Conservation (phyloP, 176 grass and related monocot genomes). For the Oryza rufipogon region DNA sequence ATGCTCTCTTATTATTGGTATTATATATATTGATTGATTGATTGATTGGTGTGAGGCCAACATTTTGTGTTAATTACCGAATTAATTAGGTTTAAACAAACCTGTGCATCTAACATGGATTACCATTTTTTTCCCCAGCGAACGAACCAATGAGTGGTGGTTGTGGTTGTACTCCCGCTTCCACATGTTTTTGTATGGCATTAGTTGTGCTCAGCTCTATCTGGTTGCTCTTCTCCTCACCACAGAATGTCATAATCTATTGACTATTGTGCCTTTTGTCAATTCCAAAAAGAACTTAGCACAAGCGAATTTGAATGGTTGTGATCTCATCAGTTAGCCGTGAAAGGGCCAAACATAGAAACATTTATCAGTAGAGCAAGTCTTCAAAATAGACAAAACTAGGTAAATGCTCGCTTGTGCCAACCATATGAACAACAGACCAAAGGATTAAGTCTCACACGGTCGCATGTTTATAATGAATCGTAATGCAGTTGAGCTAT, state of each 20-base stretch:
- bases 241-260: not conserved
- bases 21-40: not conserved
- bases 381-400: not conserved
- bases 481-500: not conserved
- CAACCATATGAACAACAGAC: not conserved
- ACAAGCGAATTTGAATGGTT: not conserved
- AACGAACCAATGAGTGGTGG: not conserved
- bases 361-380: not conserved
- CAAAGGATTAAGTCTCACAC: not conserved
- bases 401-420: not conserved
- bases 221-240: not conserved
- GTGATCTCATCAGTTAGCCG: not conserved
- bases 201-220: not conserved
- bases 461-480: not conserved
- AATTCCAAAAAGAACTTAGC: not conserved
- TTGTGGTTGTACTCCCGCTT: not conserved
- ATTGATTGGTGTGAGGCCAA: not conserved
- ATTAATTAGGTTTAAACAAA: not conserved
- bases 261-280: too few species aligned
- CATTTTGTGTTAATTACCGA: not conserved
- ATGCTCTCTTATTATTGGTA: not conserved
- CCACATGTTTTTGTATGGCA: conserved; percentile 13
- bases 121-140: not conserved
- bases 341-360: not conserved
- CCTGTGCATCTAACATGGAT: not conserved